These are phyloP conservation scores for Tylopilus sp. DNA, from an alignment of 768 basidiomycete genomes.

Conservation along the genomic window DNA sequence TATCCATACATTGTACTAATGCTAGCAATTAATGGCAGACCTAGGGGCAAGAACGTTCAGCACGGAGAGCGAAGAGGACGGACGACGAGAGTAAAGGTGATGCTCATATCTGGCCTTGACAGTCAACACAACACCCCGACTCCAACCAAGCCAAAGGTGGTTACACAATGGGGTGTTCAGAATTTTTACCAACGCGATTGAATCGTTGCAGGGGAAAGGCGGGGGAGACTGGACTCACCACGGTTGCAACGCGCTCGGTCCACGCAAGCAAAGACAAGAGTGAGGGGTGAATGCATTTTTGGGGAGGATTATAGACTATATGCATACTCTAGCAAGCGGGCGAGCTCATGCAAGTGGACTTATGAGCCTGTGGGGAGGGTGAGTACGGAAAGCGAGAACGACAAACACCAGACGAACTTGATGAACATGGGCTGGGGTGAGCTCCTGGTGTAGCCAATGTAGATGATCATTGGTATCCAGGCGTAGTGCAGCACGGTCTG, in stretches of 20 bases:
- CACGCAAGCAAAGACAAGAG: background rate
- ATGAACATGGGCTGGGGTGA: constrained; percentile 94
- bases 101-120: constrained; percentile 89
- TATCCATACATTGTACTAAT: constrained; percentile 1
- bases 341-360: constrained; percentile 79
- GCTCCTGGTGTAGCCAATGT: constrained; percentile 89
- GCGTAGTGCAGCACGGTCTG: constrained; percentile 91
- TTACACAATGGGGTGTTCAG: constrained; percentile 42
- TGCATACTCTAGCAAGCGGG: constrained; percentile 11
- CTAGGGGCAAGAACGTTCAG: constrained; percentile 11
- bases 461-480: constrained; percentile 97
- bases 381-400: background rate
- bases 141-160: constrained; percentile 50
- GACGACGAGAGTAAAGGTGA: background rate
- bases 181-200: constrained; percentile 50
- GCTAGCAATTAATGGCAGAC: constrained; percentile 2
- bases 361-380: constrained; percentile 61
- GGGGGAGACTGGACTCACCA: constrained; percentile 29
- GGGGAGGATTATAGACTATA: constrained; percentile 28
- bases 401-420: constrained; percentile 62
- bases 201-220: constrained; percentile 41
- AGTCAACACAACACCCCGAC: constrained; percentile 48
- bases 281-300: constrained; percentile 12
- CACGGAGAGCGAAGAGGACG: background rate
- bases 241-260: background rate